A percentile compares a stretch with the other conserved stretches of the same genome.
These are phyloP conservation scores for Macrophomina phaseolina DNA, from an alignment of 2,329 filamentous ascomycete species.

Conservation along the genomic window DNA sequence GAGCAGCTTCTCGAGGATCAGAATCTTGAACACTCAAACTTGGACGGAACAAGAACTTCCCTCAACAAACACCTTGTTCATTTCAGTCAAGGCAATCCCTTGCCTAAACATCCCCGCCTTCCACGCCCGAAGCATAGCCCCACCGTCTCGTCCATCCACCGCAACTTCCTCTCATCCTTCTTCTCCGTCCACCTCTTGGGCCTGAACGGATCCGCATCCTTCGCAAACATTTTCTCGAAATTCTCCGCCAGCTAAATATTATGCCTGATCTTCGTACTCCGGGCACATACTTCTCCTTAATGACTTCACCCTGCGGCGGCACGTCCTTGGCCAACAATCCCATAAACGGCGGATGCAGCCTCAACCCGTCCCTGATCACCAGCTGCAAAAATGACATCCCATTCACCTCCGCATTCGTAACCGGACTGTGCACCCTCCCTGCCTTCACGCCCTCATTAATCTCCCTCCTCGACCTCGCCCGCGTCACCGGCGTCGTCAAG, in stretches of 20 bases:
- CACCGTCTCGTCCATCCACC: slow-evolving; percentile 39
- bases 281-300: slow-evolving; percentile 36
- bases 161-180: slow-evolving; percentile 43
- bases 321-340: slow-evolving; percentile 42
- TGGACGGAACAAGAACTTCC: slow-evolving; percentile 31
- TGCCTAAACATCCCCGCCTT: slow-evolving; percentile 43
- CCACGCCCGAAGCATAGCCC: slow-evolving; percentile 47
- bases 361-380: slow-evolving; percentile 54
- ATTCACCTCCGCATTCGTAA: slow-evolving; percentile 55
- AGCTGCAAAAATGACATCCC: slow-evolving; percentile 53
- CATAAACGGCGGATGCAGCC: slow-evolving; percentile 51
- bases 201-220: slow-evolving; percentile 53
- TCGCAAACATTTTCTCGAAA: slow-evolving; percentile 40
- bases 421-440: slow-evolving; percentile 49
- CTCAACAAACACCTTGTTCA: slow-evolving; percentile 51
- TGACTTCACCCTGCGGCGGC: slow-evolving; percentile 40
- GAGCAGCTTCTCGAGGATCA: slow-evolving; percentile 28
- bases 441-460: slow-evolving; percentile 48
- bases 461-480: slow-evolving; percentile 54
- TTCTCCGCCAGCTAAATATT: slow-evolving; percentile 42
- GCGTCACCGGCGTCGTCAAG: slow-evolving; percentile 55
- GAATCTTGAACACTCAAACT: neutral
- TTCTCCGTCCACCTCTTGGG: slow-evolving; percentile 56
- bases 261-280: slow-evolving; percentile 44
- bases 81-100: slow-evolving; percentile 43